Base-by-base conservation (phyloP, 2,329 filamentous ascomycete species). In the Geoglossum cookeanum region DNA sequence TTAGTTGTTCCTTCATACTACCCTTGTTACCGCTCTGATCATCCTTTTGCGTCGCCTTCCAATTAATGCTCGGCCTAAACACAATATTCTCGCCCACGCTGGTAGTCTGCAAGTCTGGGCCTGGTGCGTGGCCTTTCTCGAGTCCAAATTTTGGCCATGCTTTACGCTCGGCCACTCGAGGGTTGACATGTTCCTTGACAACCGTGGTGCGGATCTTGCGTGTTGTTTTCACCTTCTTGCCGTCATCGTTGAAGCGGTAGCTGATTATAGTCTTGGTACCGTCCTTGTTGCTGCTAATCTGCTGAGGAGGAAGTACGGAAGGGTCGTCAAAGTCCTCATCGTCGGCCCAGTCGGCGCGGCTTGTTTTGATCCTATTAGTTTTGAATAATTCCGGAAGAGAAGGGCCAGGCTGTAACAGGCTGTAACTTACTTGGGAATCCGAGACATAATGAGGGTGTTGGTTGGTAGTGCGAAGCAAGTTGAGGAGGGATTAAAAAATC, bases 61-160 rank as follows among this genome's bases (percentile, higher is more conserved):
- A 98, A 78, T 94, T 95, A 65, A 87, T 80, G 69, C 82, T 85
- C 44, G 91, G 92, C 62, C 87, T 79, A 84, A 98, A 97, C 69
- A 94, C 83, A 72, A 98, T 97, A 77, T 98, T 98, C 76, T 98
- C 92, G 66, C 87, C 92, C 47, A 97, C 85, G 45, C 83, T 88
- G 58, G 91, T 96, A 59, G 91, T 97, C 71, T 95, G 89, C 64
- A 81, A 76, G 62, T 87, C 85, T 52, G 92, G 92, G 37, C 92
- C 92, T 1, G 79, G 69, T 60, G 81, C 73, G 72, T 96, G 89
- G 72, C 88, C 91, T 70, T 86, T 87, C 68, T 91, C 90, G 59
- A 82, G 75, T 47, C 92, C 92, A 70, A 98, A 97, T 76, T 98
- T 98, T 66, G 78, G 64, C 91, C 91, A 97, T 66, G 79, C 78